Evolutionary conservation across 1,284 basidiomycete genomes (phyloP).

Genomic region (Moesziomyces sp.): DNA sequence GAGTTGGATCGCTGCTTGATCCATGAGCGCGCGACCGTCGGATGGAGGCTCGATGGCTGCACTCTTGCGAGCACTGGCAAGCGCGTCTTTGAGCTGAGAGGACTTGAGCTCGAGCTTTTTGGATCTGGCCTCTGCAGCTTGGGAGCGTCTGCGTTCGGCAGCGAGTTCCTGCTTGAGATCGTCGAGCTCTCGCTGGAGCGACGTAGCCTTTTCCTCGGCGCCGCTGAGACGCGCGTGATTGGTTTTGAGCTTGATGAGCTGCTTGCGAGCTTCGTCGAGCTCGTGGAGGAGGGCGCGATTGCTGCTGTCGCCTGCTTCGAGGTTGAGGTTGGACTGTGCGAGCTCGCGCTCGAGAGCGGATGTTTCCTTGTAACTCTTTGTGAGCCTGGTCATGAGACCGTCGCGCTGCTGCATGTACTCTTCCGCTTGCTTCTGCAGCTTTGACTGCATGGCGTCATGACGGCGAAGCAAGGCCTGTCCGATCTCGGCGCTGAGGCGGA

Average conservation of each 20-base stretch:
- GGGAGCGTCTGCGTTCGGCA: slow-evolving; percentile 77
- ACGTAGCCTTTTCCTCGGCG: slow-evolving; percentile 27
- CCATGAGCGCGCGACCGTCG: slow-evolving; percentile 14
- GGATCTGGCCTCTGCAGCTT: slow-evolving; percentile 77
- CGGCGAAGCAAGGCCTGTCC: slow-evolving; percentile 87
- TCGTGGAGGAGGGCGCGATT: slow-evolving; percentile 80
- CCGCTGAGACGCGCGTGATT: slow-evolving; percentile 77
- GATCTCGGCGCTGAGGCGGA: slow-evolving; percentile 76
- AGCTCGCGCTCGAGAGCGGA: slow-evolving; percentile 74
- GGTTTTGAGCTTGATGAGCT: slow-evolving; percentile 77
- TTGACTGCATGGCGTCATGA: slow-evolving; percentile 84
- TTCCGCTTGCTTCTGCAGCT: slow-evolving; percentile 67
- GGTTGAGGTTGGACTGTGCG: slow-evolving; percentile 82
- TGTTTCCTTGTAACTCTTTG: slow-evolving; percentile 55
- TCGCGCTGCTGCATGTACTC: slow-evolving; percentile 61
- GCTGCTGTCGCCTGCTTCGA: slow-evolving; percentile 82
- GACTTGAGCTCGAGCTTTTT: slow-evolving; percentile 69
- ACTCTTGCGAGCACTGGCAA: slow-evolving; percentile 35
- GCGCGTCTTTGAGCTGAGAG: slow-evolving; percentile 34
- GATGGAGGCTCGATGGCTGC: slow-evolving; percentile 14
- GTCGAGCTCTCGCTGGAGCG: slow-evolving; percentile 74
- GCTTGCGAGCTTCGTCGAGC: slow-evolving; percentile 79
- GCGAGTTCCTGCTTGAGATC: slow-evolving; percentile 86
- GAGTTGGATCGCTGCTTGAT: slow-evolving; percentile 34
- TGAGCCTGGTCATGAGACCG: slow-evolving; percentile 54